A percentile compares a stretch with the other conserved stretches of the same genome.
Evolutionary conservation across 2,329 filamentous ascomycete genomes (phyloP).

Genomic region (Beauveria sp.): DNA sequence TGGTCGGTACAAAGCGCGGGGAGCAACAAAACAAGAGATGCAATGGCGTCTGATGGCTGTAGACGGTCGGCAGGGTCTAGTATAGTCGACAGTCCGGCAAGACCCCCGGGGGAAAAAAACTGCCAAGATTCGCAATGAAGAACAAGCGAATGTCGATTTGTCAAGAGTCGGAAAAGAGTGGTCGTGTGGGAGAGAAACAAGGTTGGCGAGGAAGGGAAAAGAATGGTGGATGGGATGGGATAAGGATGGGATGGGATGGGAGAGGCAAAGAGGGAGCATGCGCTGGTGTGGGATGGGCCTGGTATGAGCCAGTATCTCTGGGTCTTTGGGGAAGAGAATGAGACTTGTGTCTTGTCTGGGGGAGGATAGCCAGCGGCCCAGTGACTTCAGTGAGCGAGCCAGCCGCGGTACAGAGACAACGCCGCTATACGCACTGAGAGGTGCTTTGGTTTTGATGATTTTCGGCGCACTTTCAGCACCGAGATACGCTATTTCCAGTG

Average conservation of each 20-base stretch:
- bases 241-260: neutral
- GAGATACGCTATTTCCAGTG: neutral
- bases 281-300: neutral
- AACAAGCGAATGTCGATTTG: neutral
- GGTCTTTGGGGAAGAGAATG: neutral
- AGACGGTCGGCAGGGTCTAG: neutral
- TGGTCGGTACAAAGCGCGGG: neutral
- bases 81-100: neutral
- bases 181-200: neutral
- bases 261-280: neutral
- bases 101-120: neutral
- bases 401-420: neutral
- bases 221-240: constrained; percentile 3
- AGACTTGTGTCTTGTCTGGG: neutral
- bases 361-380: neutral
- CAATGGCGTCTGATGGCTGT: neutral
- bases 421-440: neutral
- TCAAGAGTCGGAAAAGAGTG: neutral
- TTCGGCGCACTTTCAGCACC: neutral
- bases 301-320: neutral
- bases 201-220: neutral
- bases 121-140: neutral
- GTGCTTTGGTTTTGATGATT: too few species aligned
- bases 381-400: neutral
- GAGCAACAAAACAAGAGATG: neutral